Conservation (phyloP, 1,139 yeast species). For the Candida frijolesensis region DNA sequence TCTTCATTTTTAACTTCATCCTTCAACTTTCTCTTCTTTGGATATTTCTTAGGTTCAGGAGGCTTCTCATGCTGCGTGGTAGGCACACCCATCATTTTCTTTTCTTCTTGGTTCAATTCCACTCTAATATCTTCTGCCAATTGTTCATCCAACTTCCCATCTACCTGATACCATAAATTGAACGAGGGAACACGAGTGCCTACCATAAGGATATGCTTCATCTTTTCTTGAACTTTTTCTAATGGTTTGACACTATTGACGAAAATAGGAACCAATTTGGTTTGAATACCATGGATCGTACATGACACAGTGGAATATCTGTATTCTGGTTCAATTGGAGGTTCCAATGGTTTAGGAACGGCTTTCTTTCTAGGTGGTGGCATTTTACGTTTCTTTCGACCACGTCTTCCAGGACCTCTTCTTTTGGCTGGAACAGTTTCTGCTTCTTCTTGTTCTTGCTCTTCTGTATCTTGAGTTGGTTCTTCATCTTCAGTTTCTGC, state of each 20-base stretch:
- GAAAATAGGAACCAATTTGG: slow-evolving; percentile 67
- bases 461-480: slow-evolving; percentile 5
- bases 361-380: slow-evolving; percentile 23
- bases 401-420: slow-evolving; percentile 25
- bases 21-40: slow-evolving; percentile 37
- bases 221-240: slow-evolving; percentile 56
- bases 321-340: slow-evolving; percentile 43
- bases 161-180: slow-evolving; percentile 84
- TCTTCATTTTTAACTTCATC: slow-evolving; percentile 21
- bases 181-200: slow-evolving; percentile 67
- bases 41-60: slow-evolving; percentile 16
- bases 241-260: slow-evolving; percentile 64
- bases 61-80: slow-evolving; percentile 16
- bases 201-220: slow-evolving; percentile 59
- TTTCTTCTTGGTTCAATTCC: slow-evolving; percentile 42
- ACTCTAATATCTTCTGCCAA: slow-evolving; percentile 52
- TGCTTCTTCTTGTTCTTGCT: slow-evolving; percentile 1
- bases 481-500: slow-evolving; percentile 15
- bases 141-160: slow-evolving; percentile 70
- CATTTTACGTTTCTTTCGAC: slow-evolving; percentile 23
- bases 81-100: slow-evolving; percentile 42
- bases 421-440: slow-evolving; percentile 18
- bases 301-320: slow-evolving; percentile 67
- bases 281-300: slow-evolving; percentile 63
- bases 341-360: slow-evolving; percentile 25